Evolutionary conservation across 2,329 filamentous ascomycete genomes (phyloP), one percentile per base, ranked within the genome.

Genomic region (Bipolaris zeicola): DNA sequence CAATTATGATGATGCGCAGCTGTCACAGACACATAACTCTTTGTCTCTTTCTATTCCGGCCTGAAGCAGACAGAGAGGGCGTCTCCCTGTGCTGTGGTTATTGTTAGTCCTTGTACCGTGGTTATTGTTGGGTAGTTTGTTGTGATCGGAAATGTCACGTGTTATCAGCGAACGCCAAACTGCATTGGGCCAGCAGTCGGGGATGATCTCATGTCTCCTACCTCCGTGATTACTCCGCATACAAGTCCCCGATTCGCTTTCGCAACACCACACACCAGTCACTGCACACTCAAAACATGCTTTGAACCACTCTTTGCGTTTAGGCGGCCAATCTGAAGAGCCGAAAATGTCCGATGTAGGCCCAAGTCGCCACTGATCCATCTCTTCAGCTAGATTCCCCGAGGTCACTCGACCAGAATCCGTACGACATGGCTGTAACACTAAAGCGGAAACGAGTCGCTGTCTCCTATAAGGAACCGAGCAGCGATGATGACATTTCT

Each of bases 381-480:
- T 46, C 14, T 22, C 31, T 13, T 18, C 31, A 47, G 26, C 8
- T 13, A 39, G 43, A 36, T 22, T 26, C 8, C 13, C 46, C 22
- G 33, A 26, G 26, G 52, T 50, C 38, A 38, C 42, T 31, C 28
- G 37, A 43, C 43, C 48, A 20, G 46, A 39, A 20, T 24, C 50
- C 34, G 54, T 44, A 24, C 50, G 61, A 53, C 57, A 74, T 73
- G 70, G 65, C 63, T 36, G 57, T 65, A 16, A 66, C 63, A 37
- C 60, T 70, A 52, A 75, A 76, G 62, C 74, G 74, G 64, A 76
- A 72, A 60, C 64, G 74, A 44, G 69, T 60, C 43, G 57, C 68
- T 42, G 65, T 76, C 39, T 76, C 73, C 28, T 77, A 77, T 50
- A 71, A 66, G 50, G 75, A 77, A 53, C 69, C 69, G 33, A 75